phyloP scores from a whole-genome alignment of 2,329 filamentous ascomycete genomes.

The Aspergillus ochraceoroseus region DNA sequence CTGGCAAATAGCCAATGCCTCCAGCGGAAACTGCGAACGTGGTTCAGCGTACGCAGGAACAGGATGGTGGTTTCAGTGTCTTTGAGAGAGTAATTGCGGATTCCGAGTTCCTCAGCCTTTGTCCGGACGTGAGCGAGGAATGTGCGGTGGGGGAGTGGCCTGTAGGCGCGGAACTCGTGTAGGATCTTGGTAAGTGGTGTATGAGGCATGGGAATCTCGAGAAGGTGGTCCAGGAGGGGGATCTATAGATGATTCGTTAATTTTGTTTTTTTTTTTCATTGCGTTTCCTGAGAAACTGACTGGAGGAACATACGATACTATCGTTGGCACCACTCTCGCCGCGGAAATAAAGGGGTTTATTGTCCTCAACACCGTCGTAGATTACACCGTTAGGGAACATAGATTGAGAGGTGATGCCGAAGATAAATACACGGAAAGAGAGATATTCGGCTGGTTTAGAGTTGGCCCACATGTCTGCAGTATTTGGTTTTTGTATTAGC shows the following conservation, averaged over 20 bases:
- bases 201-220: slow-evolving; percentile 79
- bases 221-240: slow-evolving; percentile 80
- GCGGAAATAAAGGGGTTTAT: slow-evolving; percentile 71
- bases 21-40: slow-evolving; percentile 49
- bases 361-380: slow-evolving; percentile 74
- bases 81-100: slow-evolving; percentile 36
- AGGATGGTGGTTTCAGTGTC: slow-evolving; percentile 42
- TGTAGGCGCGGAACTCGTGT: slow-evolving; percentile 80
- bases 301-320: slow-evolving; percentile 61
- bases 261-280: slow-evolving; percentile 2
- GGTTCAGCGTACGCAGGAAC: slow-evolving; percentile 45
- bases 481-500: slow-evolving; percentile 3
- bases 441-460: slow-evolving; percentile 80
- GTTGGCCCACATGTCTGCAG: slow-evolving; percentile 75
- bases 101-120: slow-evolving; percentile 46
- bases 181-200: slow-evolving; percentile 87
- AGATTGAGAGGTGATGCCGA: slow-evolving; percentile 84
- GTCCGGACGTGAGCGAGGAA: slow-evolving; percentile 70
- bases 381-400: slow-evolving; percentile 93
- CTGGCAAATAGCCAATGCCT: slow-evolving; percentile 48
- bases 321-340: slow-evolving; percentile 94
- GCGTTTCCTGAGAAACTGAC: not conserved
- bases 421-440: slow-evolving; percentile 92
- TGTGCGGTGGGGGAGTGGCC: slow-evolving; percentile 79
- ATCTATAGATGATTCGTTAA: slow-evolving; percentile 45